phyloP scores from a whole-genome alignment of 2,329 filamentous ascomycete species.

The Chaetomium sp. region DNA sequence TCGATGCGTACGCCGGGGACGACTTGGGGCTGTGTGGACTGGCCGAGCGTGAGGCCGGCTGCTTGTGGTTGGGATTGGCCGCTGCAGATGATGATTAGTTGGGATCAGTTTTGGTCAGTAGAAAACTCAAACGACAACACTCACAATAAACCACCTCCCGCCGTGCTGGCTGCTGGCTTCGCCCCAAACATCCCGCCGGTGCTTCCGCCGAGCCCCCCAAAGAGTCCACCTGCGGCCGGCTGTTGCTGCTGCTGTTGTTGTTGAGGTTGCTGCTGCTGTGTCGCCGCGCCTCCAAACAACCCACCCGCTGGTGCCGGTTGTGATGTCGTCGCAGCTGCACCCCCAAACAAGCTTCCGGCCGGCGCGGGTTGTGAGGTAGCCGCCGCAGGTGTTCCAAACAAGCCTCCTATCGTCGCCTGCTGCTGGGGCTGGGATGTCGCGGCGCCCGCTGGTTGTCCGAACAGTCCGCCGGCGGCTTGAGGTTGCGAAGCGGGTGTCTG shows the following conservation, averaged over 20 bases:
- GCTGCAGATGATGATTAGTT: constrained; percentile 18
- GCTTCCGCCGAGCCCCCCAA: constrained; percentile 29
- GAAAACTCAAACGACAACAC: neutral
- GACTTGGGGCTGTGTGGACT: constrained; percentile 45
- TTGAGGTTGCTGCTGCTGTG: constrained; percentile 21
- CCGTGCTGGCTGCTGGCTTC: constrained; percentile 2
- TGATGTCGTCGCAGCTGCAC: constrained; percentile 6
- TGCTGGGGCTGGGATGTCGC: constrained; percentile 11
- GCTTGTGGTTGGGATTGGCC: constrained; percentile 11
- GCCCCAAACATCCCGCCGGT: constrained; percentile 33
- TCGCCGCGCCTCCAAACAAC: constrained; percentile 12
- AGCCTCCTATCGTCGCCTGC: constrained; percentile 17
- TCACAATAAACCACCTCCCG: constrained; percentile 24
- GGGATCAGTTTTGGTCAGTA: constrained; percentile 15
- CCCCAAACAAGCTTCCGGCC: constrained; percentile 21
- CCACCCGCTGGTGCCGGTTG: constrained; percentile 16
- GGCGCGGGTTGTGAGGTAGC: constrained; percentile 13
- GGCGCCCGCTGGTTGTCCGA: constrained; percentile 23
- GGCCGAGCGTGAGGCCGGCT: constrained; percentile 42
- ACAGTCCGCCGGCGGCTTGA: constrained; percentile 27
- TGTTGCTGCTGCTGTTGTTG: constrained; percentile 23
- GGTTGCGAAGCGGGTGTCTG: constrained; percentile 21
- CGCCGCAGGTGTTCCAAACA: constrained; percentile 20
- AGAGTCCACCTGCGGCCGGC: constrained; percentile 14
- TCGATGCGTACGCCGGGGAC: constrained; percentile 73